Evolutionary conservation across 768 basidiomycete genomes (phyloP), one percentile per base, ranked within the genome.

Genomic region (Boletus rubescentipes): DNA sequence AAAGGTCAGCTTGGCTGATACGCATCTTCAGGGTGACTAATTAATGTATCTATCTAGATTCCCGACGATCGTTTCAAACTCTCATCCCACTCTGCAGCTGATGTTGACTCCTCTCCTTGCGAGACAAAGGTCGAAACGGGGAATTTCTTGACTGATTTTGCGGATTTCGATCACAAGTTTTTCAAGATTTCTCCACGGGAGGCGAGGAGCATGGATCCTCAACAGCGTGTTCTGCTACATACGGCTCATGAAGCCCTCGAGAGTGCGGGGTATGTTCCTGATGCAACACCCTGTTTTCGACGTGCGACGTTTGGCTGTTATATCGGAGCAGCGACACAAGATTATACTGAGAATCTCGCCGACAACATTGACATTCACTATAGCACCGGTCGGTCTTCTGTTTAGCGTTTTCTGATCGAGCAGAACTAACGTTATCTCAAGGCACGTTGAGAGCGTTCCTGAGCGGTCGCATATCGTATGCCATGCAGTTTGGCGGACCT

Each of bases 131-230:
- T 79, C 12, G 74, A 71, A 23, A 81, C 74, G 0, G 87, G 85
- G 23, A 87, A 89, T 64, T 91, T 90, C 64, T 65, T 90, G 46
- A 67, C 76, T 18, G 74, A 77, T 38, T 72, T 76, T 29, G 82
- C 80, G 56, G 73, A 75, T 45, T 90, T 90, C 61, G 89, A 91
- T 65, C 75, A 87, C 64, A 74, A 71, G 65, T 87, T 88, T 64
- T 91, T 90, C 75, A 82, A 79, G 38, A 79, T 88, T 41, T 86
- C 83, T 37, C 87, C 89, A 2, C 79, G 88, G 6, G 88, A 90
- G 67, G 87, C 89, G 14, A 80, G 72, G 55, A 81, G 75, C 65
- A 89, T 89, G 86, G 86, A 89, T 61, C 87, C 89, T 8, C 87
- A 89, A 58, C 87, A 89, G 57, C 79, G 88, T 5, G 60, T 90